A percentile compares a stretch with the other conserved stretches of the same genome.
These are phyloP conservation scores for Cordyceps cateniannulata DNA, from an alignment of 2,329 filamentous ascomycete species.

Conservation along the genomic window DNA sequence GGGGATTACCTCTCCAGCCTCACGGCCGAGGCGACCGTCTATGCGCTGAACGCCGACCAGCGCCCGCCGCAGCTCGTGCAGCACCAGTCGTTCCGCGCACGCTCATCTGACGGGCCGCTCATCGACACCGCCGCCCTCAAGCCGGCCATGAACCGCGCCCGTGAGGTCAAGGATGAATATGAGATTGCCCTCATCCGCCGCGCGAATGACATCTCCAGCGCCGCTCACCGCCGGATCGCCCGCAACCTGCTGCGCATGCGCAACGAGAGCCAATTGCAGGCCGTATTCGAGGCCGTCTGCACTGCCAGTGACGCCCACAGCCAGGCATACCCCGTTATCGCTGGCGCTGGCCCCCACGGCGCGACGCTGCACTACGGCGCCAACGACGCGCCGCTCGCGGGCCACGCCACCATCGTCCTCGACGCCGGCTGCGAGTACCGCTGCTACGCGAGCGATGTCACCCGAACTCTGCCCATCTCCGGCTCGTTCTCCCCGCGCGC, in stretches of 20 bases:
- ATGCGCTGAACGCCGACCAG: constrained; percentile 44
- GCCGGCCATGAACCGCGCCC: constrained; percentile 69
- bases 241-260: constrained; percentile 52
- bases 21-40: constrained; percentile 34
- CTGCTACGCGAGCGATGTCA: constrained; percentile 86
- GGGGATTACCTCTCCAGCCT: constrained; percentile 35
- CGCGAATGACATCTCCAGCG: constrained; percentile 72
- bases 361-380: constrained; percentile 79
- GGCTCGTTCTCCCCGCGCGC: constrained; percentile 64
- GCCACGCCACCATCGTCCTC: constrained; percentile 69
- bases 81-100: constrained; percentile 27
- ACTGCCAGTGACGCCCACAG: constrained; percentile 64
- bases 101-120: constrained; percentile 26
- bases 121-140: constrained; percentile 51
- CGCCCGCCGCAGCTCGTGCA: constrained; percentile 20
- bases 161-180: constrained; percentile 78
- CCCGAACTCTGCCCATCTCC: constrained; percentile 74
- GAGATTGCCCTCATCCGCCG: constrained; percentile 76
- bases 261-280: constrained; percentile 81
- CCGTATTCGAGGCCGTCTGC: constrained; percentile 67
- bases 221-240: constrained; percentile 70
- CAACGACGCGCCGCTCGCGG: constrained; percentile 67
- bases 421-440: constrained; percentile 84
- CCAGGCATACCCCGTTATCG: constrained; percentile 86
- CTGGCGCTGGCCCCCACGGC: constrained; percentile 74